Conservation (phyloP, 164 flowering plant genomes). For the Vitis rotundifolia region DNA sequence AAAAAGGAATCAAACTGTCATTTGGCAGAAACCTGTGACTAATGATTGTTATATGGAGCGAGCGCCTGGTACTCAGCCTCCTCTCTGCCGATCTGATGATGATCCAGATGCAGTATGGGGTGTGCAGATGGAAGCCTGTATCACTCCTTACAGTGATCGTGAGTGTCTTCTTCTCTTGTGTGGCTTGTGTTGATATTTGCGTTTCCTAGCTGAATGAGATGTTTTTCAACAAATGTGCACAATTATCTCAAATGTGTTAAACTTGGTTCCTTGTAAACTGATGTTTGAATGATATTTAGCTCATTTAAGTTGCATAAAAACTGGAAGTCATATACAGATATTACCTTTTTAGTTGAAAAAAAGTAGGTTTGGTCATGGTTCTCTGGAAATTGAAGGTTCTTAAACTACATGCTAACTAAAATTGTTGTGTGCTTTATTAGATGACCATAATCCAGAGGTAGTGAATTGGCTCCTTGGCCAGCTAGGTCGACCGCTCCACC, state of each 20-base stretch:
- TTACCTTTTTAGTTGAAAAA: neutral
- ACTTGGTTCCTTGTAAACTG: neutral
- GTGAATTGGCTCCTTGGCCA: conserved; percentile 57
- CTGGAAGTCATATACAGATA: neutral
- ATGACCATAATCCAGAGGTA: conserved; percentile 37
- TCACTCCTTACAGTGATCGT: conserved; percentile 47
- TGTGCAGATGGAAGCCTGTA: conserved; percentile 48
- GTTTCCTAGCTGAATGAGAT: neutral
- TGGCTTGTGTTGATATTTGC: neutral
- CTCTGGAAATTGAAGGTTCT: too few species aligned
- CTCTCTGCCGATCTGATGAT: conserved; percentile 45
- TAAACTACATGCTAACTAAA: neutral
- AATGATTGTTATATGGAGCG: conserved; percentile 47
- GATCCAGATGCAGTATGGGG: conserved; percentile 49
- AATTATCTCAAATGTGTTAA: neutral
- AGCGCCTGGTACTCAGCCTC: conserved; percentile 44
- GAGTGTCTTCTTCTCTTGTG: conserved; percentile 11
- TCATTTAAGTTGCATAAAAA: neutral
- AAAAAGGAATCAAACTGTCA: conserved; percentile 47
- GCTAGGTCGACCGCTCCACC: conserved; percentile 40
- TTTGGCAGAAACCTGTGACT: conserved; percentile 49
- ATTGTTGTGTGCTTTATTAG: conserved; percentile 22
- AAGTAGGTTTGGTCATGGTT: neutral
- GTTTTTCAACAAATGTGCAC: too few species aligned
- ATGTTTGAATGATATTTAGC: neutral